A percentile compares a stretch with the other conserved stretches of the same genome.
These are phyloP conservation scores for Paragyromitra xinjiangensis DNA, from an alignment of 495 filamentous ascomycete genomes.

Conservation along the genomic window DNA sequence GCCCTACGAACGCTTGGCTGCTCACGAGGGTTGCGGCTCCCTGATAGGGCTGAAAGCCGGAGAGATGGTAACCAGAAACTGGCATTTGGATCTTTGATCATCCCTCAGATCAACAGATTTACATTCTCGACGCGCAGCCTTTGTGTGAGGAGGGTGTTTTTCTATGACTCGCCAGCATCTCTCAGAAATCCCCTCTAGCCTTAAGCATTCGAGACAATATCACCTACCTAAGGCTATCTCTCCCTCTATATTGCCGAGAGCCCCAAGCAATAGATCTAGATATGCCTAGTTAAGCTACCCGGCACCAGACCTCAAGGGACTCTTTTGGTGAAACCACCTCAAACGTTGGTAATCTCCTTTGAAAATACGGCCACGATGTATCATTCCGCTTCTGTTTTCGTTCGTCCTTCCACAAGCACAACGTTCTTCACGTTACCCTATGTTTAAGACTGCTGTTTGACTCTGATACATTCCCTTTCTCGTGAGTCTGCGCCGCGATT, in stretches of 20 bases:
- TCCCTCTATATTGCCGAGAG: slow-evolving; percentile 5
- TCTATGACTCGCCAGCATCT: slow-evolving; percentile 1
- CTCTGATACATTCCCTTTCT: background rate
- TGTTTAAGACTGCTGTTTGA: background rate
- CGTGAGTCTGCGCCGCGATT: slow-evolving; percentile 14
- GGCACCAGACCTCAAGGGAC: background rate
- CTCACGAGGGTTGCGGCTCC: slow-evolving; percentile 47
- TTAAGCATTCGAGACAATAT: background rate
- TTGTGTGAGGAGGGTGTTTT: background rate
- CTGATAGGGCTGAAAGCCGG: slow-evolving; percentile 50
- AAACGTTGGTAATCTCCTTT: slow-evolving; percentile 16
- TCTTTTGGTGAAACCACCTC: slow-evolving; percentile 14
- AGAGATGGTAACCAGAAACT: slow-evolving; percentile 11
- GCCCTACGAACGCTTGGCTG: slow-evolving; percentile 2
- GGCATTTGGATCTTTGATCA: slow-evolving; percentile 17
- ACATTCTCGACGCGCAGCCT: slow-evolving; percentile 3
- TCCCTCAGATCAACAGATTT: slow-evolving; percentile 26
- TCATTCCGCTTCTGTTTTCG: slow-evolving; percentile 8
- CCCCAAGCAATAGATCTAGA: slow-evolving; percentile 12
- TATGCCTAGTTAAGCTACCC: background rate
- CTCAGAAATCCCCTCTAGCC: background rate
- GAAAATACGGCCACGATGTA: background rate
- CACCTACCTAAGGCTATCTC: background rate
- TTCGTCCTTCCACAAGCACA: slow-evolving; percentile 11
- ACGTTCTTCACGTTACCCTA: background rate